Conservation (phyloP, 2,329 filamentous ascomycete species). For the Alternaria solani region DNA sequence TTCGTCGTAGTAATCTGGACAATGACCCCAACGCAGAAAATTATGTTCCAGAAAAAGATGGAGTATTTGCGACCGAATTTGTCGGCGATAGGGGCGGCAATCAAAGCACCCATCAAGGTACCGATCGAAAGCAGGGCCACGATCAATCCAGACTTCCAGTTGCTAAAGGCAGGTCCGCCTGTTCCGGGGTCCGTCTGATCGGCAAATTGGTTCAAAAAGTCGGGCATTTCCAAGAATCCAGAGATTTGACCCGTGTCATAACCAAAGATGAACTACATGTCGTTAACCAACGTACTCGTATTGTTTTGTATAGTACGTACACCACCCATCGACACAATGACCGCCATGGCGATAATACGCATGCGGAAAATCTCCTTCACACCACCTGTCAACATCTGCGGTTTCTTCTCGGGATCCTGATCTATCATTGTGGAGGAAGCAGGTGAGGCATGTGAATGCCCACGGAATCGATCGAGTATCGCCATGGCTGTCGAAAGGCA, state of each 20-base stretch:
- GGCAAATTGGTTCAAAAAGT: constrained; percentile 43
- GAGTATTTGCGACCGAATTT: constrained; percentile 67
- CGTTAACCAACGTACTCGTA: background rate
- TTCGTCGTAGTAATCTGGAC: constrained; percentile 68
- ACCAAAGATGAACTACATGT: constrained; percentile 32
- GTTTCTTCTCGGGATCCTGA: constrained; percentile 40
- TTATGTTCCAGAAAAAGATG: constrained; percentile 69
- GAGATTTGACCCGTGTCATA: constrained; percentile 50
- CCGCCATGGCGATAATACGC: constrained; percentile 44
- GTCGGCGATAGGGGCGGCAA: constrained; percentile 66
- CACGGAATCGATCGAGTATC: constrained; percentile 31
- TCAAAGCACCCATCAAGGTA: constrained; percentile 75
- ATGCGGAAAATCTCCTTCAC: constrained; percentile 42
- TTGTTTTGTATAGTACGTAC: constrained; percentile 24
- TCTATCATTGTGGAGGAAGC: constrained; percentile 30
- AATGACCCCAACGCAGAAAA: constrained; percentile 70
- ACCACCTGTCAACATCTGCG: constrained; percentile 31
- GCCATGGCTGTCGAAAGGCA: constrained; percentile 23
- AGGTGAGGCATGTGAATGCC: constrained; percentile 26
- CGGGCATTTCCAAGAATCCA: constrained; percentile 49
- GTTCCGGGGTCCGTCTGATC: constrained; percentile 33
- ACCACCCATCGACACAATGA: constrained; percentile 48
- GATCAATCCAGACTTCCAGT: constrained; percentile 45
- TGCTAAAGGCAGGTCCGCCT: constrained; percentile 38
- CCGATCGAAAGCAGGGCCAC: constrained; percentile 68